These are phyloP conservation scores for Westerdykella sp. DNA, from an alignment of 2,329 filamentous ascomycete genomes.

Conservation along the genomic window DNA sequence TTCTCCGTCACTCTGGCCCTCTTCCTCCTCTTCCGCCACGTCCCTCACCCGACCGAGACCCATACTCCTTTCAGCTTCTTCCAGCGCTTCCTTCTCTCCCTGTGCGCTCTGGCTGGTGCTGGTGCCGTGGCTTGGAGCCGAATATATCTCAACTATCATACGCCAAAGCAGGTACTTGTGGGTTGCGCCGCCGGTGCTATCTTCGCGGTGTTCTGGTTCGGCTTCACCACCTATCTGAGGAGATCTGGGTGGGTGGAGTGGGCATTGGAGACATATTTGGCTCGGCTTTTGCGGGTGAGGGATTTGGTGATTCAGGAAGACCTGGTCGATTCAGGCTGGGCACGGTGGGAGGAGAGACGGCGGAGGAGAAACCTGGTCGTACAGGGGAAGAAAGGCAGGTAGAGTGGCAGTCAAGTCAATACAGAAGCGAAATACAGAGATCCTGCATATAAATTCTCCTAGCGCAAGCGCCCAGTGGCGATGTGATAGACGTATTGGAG, in stretches of 20 bases:
- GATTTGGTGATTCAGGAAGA: conserved; percentile 87
- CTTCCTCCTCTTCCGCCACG: conserved; percentile 77
- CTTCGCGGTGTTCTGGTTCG: conserved; percentile 75
- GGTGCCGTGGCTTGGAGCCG: conserved; percentile 66
- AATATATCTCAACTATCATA: conserved; percentile 91
- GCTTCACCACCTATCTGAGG: conserved; percentile 60
- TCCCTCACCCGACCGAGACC: conserved; percentile 41
- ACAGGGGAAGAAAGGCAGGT: conserved; percentile 20
- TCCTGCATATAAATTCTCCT: no score
- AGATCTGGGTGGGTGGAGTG: conserved; percentile 64
- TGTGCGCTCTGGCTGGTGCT: conserved; percentile 37
- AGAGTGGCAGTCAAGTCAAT: not conserved
- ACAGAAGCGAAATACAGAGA: no score
- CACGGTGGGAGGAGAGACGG: conserved; percentile 67
- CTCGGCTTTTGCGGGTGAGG: conserved; percentile 63
- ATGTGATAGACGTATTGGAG: no score
- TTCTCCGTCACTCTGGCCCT: conserved; percentile 79
- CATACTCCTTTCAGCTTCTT: conserved; percentile 53
- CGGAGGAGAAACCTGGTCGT: conserved; percentile 17
- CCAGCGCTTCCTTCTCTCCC: conserved; percentile 53
- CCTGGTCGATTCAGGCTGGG: conserved; percentile 85
- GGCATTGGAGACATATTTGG: conserved; percentile 60
- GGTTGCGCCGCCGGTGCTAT: conserved; percentile 65
- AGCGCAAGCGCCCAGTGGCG: no score
- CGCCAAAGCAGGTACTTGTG: conserved; percentile 75